Base-by-base conservation (phyloP, 768 basidiomycete species). In the Podaxis sp. region DNA sequence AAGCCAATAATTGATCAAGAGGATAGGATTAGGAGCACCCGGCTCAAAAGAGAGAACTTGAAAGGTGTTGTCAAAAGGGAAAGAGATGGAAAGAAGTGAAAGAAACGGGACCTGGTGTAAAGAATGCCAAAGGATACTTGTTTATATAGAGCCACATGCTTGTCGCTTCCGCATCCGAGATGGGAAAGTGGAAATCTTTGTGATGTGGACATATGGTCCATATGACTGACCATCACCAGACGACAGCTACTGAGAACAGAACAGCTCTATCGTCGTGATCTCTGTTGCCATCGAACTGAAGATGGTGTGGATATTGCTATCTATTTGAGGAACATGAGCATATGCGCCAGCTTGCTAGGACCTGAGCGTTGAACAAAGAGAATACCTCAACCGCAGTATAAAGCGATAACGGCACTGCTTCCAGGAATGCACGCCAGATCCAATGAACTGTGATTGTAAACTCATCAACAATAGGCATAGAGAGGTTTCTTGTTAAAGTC, bases 1-100 rank as follows among this genome's bases (percentile, higher is more conserved):
- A 46, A 63, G 62, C 17, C 24, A 63, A 28, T 53, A 30, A 52
- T 19, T 44, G 57, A 49, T 61, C 15, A 38, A 63, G 52, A 24
- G 44, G 54, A 52, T 51, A 58, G 57, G 61, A 67, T 38, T 54
- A 38, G 51, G 58, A 73, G 73, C 73, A 70, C 75, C 71, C 33
- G 76, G 74, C 75, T 74, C 68, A 56, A 60, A 53, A 62, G 17
- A 12, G 30, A 54, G 17, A 53, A 44, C 56, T 57, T 38, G 40
- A 66, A 63, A 63, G 64, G 52, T 65, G 64, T 22, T 17, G 28
- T 40, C 46, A 48, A 53, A 64, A 58, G 58, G 51, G 52, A 58
- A 48, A 40, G 54, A 61, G 60, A 51, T 22, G 39, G 54, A 51
- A 36, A 42, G 59, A 66, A 64, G 46, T 22, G 36, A 38, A 38